A percentile compares a stretch with the other conserved stretches of the same genome.
phyloP scores from a whole-genome alignment of 257 asterid genomes.

The Craterostigma plantagineum region DNA sequence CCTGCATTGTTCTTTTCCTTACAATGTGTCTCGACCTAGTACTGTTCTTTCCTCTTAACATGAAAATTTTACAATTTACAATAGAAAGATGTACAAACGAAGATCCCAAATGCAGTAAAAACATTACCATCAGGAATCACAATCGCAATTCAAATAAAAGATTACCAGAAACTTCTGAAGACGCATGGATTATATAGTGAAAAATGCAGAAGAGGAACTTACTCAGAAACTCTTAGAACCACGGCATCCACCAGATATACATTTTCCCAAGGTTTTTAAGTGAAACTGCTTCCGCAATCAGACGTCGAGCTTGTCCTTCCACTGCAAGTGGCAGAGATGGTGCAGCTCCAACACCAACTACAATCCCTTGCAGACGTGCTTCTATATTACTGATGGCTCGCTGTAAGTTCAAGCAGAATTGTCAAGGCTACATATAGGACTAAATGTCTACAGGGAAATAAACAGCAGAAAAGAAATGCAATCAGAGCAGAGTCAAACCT shows the following conservation, averaged over 20 bases:
- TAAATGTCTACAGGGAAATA: constrained; percentile 1
- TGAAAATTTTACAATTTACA: too few relatives aligned
- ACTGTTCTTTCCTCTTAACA: too few relatives aligned
- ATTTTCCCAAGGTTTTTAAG: constrained; percentile 85
- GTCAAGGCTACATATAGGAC: constrained; percentile 6
- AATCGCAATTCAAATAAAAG: constrained; percentile 2
- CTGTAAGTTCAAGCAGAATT: constrained; percentile 25
- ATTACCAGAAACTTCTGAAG: background rate
- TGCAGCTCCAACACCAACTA: constrained; percentile 93
- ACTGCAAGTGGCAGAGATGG: constrained; percentile 96
- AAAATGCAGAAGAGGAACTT: constrained; percentile 6
- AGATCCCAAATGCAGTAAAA: constrained; percentile 2
- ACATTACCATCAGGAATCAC: too few relatives aligned
- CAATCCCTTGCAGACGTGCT: constrained; percentile 91
- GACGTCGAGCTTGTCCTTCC: constrained; percentile 97
- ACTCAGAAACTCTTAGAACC: constrained; percentile 46
- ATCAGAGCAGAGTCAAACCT: constrained; percentile 24
- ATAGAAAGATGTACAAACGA: too few relatives aligned
- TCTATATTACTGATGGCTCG: constrained; percentile 88
- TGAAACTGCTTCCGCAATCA: constrained; percentile 85
- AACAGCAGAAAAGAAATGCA: background rate
- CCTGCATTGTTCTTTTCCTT: too few relatives aligned
- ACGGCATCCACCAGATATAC: constrained; percentile 99
- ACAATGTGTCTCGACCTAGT: too few relatives aligned
- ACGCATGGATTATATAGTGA: background rate